A percentile compares a stretch with the other conserved stretches of the same genome.
phyloP scores from a whole-genome alignment of 148 eudicot genomes.

The Rhododendron vialii region DNA sequence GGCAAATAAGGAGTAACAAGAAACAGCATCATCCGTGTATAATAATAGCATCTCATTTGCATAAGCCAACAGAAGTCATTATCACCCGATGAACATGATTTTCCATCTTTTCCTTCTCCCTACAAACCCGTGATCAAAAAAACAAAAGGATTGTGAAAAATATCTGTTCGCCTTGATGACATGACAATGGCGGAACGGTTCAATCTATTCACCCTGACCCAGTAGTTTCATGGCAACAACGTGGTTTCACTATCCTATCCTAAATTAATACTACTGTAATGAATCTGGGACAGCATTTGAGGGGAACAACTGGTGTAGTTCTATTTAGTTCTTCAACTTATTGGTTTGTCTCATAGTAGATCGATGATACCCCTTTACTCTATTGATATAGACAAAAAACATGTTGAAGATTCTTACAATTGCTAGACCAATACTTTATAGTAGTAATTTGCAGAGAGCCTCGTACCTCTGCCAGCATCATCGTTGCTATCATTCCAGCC shows the following conservation, averaged over 20 bases:
- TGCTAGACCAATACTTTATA: not conserved
- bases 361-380: not conserved
- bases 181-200: not conserved
- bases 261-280: too few relatives aligned
- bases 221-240: not conserved
- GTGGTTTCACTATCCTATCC: not conserved
- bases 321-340: not conserved
- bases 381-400: not conserved
- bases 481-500: not conserved
- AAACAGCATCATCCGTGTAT: not conserved
- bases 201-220: not conserved
- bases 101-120: not conserved
- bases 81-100: not conserved
- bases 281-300: not conserved
- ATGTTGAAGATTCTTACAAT: not conserved
- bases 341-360: not conserved
- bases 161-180: not conserved
- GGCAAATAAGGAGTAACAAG: too few relatives aligned
- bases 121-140: not conserved
- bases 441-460: not conserved
- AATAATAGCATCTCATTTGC: not conserved
- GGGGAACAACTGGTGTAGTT: not conserved
- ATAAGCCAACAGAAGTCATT: not conserved
- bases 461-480: not conserved
- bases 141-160: not conserved